Evolutionary conservation across 148 eudicot species (phyloP).

Genomic region (Vaccinium vitisidaea): DNA sequence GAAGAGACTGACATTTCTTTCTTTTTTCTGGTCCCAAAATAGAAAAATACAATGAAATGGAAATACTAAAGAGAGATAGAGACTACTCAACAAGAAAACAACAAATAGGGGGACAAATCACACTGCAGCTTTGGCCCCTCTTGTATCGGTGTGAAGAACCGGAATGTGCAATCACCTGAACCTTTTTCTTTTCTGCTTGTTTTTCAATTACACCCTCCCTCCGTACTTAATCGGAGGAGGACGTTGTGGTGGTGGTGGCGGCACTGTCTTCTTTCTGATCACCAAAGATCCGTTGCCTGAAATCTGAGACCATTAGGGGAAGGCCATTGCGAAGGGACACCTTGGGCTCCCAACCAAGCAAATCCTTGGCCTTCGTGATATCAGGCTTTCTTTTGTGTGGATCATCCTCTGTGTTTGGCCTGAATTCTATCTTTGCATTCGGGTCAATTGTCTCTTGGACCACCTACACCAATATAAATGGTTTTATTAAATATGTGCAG

Average conservation of each 20-base stretch:
- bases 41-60: background rate
- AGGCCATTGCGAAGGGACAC: constrained; percentile 55
- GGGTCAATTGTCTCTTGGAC: constrained; percentile 67
- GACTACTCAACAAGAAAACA: background rate
- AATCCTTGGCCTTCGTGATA: constrained; percentile 58
- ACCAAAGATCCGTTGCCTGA: constrained; percentile 69
- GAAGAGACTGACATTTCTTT: background rate
- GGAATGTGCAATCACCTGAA: background rate
- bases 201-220: background rate
- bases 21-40: background rate
- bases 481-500: background rate
- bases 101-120: background rate
- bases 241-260: background rate
- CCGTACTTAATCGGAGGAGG: background rate
- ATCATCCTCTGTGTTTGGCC: constrained; percentile 71
- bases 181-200: background rate
- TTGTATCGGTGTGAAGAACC: background rate
- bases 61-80: background rate
- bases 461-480: constrained; percentile 29
- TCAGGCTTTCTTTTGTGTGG: constrained; percentile 76
- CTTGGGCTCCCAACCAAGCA: constrained; percentile 74
- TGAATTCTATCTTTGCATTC: constrained; percentile 57
- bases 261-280: constrained; percentile 47
- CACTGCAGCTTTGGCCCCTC: background rate
- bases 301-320: constrained; percentile 80